phyloP scores from a whole-genome alignment of 2,329 filamentous ascomycete species.

The Fusarium agapanthi region DNA sequence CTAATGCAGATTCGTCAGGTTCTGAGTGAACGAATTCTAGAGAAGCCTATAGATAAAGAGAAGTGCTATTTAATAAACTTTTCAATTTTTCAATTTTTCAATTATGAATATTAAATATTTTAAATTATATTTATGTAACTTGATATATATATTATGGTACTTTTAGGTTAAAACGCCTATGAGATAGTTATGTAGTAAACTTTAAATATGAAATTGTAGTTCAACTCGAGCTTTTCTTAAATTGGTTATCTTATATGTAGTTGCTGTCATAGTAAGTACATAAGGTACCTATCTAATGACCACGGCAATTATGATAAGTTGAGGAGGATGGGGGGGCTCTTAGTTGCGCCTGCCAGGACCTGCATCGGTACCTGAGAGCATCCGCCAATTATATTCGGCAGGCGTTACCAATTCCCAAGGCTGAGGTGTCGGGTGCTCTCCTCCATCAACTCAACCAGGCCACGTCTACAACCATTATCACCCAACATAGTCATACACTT shows the following conservation, averaged over 20 bases:
- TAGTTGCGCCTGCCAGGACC: background rate
- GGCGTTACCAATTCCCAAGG: constrained; percentile 23
- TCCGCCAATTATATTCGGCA: constrained; percentile 37
- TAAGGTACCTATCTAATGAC: background rate
- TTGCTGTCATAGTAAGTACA: background rate
- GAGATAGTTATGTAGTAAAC: background rate
- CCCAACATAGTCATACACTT: constrained; percentile 14
- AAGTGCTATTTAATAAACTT: background rate
- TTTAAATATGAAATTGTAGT: background rate
- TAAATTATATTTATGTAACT: background rate
- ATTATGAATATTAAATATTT: background rate
- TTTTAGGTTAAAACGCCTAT: too few relatives aligned
- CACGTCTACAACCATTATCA: constrained; percentile 20
- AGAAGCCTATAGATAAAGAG: background rate
- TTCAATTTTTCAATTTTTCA: background rate
- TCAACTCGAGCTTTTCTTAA: background rate
- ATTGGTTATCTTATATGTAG: background rate
- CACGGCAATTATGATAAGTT: constrained; percentile 1
- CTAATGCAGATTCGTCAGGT: constrained; percentile 17
- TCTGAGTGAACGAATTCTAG: constrained; percentile 16
- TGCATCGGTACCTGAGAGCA: background rate
- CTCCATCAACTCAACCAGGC: constrained; percentile 7
- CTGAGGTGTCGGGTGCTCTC: constrained; percentile 11
- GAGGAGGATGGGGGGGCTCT: background rate
- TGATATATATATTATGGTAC: background rate